Percentiles rank a stretch among this genome's conserved stretches.
Evolutionary conservation across 83 land plant species (phyloP).

Genomic region (Picea mariana): DNA sequence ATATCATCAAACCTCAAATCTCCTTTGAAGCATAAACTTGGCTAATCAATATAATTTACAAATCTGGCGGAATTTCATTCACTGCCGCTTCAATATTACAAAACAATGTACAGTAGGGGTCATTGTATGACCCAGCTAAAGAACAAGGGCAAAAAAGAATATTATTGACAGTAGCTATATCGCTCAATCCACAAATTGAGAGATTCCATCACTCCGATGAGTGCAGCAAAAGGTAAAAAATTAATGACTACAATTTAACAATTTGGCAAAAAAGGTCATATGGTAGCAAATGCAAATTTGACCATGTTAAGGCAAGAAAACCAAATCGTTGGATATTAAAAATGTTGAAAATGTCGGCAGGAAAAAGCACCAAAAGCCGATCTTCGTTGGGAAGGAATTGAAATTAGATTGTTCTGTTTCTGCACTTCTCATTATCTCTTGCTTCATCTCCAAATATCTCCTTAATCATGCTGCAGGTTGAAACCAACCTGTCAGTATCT

Average conservation of each 20-base stretch:
- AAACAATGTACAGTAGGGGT: constrained; percentile 9
- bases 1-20: neutral
- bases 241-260: neutral
- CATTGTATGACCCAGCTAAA: neutral
- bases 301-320: neutral
- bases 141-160: constrained; percentile 1
- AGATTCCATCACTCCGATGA: neutral
- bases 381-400: neutral
- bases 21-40: neutral
- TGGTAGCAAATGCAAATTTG: neutral
- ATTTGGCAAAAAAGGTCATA: neutral
- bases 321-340: neutral
- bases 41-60: constrained; percentile 14
- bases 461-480: constrained; percentile 57
- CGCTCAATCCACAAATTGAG: constrained; percentile 3
- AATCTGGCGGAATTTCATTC: constrained; percentile 9
- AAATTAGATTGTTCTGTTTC: neutral
- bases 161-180: neutral
- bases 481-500: constrained; percentile 41
- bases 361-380: neutral
- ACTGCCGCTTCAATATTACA: constrained; percentile 7
- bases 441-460: constrained; percentile 57
- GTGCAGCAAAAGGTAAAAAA: neutral
- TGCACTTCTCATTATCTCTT: constrained; percentile 21
- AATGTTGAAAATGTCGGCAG: neutral